These are phyloP conservation scores for Colletotrichum tropicicola DNA, from an alignment of 2,329 filamentous ascomycete genomes.

Conservation along the genomic window DNA sequence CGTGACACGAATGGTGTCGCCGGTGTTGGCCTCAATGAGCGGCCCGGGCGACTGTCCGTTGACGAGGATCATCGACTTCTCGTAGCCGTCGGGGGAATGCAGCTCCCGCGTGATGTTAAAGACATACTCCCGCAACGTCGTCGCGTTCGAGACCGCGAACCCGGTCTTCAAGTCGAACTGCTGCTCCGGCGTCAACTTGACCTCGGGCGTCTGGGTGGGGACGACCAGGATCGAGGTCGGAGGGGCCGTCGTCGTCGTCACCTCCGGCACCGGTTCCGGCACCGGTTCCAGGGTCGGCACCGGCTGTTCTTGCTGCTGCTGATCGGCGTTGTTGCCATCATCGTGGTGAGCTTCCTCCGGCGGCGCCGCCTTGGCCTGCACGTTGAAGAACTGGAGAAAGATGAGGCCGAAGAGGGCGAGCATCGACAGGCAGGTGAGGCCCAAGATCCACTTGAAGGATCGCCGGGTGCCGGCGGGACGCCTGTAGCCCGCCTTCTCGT, in stretches of 20 bases:
- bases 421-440: constrained; percentile 23
- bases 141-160: constrained; percentile 1
- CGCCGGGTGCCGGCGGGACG: constrained; percentile 10
- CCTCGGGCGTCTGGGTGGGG: constrained; percentile 16
- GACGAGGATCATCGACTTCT: constrained; percentile 64
- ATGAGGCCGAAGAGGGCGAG: constrained; percentile 23
- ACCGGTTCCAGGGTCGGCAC: not conserved
- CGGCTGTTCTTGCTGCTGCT: constrained; percentile 17
- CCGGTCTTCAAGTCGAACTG: constrained; percentile 20
- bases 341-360: constrained; percentile 14
- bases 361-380: constrained; percentile 10
- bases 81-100: constrained; percentile 65
- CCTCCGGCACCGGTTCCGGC: not conserved
- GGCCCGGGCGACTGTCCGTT: constrained; percentile 75
- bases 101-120: constrained; percentile 59
- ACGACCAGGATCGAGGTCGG: not conserved
- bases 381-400: constrained; percentile 25
- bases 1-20: constrained; percentile 50
- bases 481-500: constrained; percentile 11
- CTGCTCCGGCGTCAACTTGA: constrained; percentile 15
- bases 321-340: not conserved
- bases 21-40: constrained; percentile 58
- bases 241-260: constrained; percentile 1
- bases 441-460: constrained; percentile 24
- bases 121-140: constrained; percentile 58